Evolutionary conservation across 805 yeast species (phyloP).

Genomic region (Candida cerambycidarum): DNA sequence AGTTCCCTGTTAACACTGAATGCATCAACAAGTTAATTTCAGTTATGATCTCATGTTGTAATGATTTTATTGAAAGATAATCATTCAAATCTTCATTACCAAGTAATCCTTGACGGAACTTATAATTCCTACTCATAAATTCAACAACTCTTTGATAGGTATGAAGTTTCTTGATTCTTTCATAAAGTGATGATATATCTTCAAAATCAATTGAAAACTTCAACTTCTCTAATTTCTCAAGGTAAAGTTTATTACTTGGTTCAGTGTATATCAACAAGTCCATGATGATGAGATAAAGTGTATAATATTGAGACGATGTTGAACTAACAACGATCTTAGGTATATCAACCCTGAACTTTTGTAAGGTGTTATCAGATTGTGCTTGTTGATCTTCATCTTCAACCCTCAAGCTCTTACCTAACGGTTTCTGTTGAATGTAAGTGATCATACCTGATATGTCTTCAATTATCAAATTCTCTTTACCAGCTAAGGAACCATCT

Average conservation of each 20-base stretch:
- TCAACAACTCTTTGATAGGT: constrained; percentile 42
- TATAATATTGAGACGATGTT: constrained; percentile 71
- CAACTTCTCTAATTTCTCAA: constrained; percentile 63
- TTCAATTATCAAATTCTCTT: constrained; percentile 56
- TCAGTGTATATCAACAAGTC: constrained; percentile 72
- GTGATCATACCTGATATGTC: constrained; percentile 62
- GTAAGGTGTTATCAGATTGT: constrained; percentile 4
- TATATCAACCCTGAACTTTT: constrained; percentile 57
- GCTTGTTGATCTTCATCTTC: constrained; percentile 2
- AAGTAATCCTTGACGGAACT: constrained; percentile 48
- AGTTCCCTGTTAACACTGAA: constrained; percentile 37
- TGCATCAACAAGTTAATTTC: constrained; percentile 38
- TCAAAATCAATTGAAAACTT: constrained; percentile 69
- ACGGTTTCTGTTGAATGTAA: constrained; percentile 45
- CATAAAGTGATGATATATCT: constrained; percentile 51
- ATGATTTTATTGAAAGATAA: constrained; percentile 33
- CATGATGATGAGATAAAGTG: constrained; percentile 60
- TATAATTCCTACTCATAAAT: constrained; percentile 45
- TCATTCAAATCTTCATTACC: constrained; percentile 51
- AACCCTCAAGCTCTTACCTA: constrained; percentile 18
- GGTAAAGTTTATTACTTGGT: constrained; percentile 59
- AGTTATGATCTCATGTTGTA: constrained; percentile 31
- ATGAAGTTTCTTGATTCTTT: constrained; percentile 51
- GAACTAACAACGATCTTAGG: constrained; percentile 68
- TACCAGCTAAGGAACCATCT: constrained; percentile 40